Evolutionary conservation across 352 stramenopile species (phyloP).

Genomic region (Phytopythium cucurbitacearum): DNA sequence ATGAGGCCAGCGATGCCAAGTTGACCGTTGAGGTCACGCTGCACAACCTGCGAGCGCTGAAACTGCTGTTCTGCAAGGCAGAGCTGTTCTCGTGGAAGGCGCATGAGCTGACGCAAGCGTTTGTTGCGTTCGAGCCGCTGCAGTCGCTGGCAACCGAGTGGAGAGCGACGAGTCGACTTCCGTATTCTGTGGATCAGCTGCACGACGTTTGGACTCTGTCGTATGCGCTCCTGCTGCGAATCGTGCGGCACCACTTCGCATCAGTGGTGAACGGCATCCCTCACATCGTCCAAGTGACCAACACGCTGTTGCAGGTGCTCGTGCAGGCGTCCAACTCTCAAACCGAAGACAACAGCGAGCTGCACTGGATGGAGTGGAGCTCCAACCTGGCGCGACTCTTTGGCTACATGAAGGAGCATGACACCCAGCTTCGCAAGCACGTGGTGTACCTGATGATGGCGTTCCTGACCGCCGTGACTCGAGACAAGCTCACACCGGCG

Average conservation of each 20-base stretch:
- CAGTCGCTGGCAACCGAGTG: conserved; percentile 23
- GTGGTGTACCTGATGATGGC: conserved; percentile 79
- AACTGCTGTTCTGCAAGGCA: conserved; percentile 67
- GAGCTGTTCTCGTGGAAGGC: conserved; percentile 80
- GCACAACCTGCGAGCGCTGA: conserved; percentile 59
- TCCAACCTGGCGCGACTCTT: conserved; percentile 85
- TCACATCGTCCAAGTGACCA: conserved; percentile 63
- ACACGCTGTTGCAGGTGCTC: conserved; percentile 65
- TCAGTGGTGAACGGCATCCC: conserved; percentile 62
- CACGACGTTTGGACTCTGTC: conserved; percentile 74
- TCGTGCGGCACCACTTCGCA: conserved; percentile 73
- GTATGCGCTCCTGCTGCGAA: conserved; percentile 71
- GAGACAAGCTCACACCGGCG: conserved; percentile 45
- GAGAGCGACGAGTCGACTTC: conserved; percentile 10
- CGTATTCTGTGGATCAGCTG: conserved; percentile 27
- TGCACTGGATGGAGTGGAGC: conserved; percentile 49
- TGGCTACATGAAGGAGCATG: conserved; percentile 84
- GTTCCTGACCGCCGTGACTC: conserved; percentile 57
- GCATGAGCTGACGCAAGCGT: conserved; percentile 63
- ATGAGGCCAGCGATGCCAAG: neutral
- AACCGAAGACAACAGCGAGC: neutral
- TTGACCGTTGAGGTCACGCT: conserved; percentile 21
- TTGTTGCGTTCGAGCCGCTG: conserved; percentile 64
- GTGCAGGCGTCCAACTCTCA: conserved; percentile 14
- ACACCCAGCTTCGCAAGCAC: conserved; percentile 75